Percentiles rank a stretch among this genome's conserved stretches.
These are phyloP conservation scores for Picea glauca DNA, from an alignment of 75 land plant genomes.

Conservation along the genomic window DNA sequence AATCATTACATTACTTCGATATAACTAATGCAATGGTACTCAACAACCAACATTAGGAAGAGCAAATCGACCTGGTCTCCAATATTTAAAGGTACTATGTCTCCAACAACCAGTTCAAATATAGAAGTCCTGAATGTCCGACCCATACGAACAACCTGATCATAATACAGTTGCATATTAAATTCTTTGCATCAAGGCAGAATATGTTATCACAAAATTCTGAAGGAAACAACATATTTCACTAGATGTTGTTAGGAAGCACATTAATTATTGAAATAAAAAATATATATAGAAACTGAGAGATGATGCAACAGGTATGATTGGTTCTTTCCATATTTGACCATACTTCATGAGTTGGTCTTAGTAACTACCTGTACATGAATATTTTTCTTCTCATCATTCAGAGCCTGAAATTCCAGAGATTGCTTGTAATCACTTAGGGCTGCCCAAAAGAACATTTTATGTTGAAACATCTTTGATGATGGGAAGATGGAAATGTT, in stretches of 20 bases:
- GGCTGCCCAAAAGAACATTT: slow-evolving; percentile 12
- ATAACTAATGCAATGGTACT: neutral
- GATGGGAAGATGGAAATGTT: neutral
- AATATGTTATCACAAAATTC: neutral
- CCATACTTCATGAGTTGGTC: neutral
- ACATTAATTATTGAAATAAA: neutral
- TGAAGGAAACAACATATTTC: neutral
- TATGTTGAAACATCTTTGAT: neutral
- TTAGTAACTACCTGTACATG: neutral
- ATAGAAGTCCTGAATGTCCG: slow-evolving; percentile 21
- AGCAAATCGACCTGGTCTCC: slow-evolving; percentile 29
- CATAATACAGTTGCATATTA: slow-evolving; percentile 10
- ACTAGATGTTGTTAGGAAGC: neutral
- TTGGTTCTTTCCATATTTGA: neutral
- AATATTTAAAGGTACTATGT: slow-evolving; percentile 27
- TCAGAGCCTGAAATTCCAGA: slow-evolving; percentile 33
- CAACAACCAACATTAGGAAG: slow-evolving; percentile 4
- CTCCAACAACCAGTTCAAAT: slow-evolving; percentile 40
- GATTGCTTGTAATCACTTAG: slow-evolving; percentile 45
- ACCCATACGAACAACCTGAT: slow-evolving; percentile 36
- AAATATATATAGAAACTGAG: neutral
- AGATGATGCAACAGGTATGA: neutral
- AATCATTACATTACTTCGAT: neutral
- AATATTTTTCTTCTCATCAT: slow-evolving; percentile 37
- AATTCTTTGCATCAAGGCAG: neutral